These are phyloP conservation scores for Gleditsia sinensis DNA, from an alignment of 306 rosid species.

Conservation along the genomic window DNA sequence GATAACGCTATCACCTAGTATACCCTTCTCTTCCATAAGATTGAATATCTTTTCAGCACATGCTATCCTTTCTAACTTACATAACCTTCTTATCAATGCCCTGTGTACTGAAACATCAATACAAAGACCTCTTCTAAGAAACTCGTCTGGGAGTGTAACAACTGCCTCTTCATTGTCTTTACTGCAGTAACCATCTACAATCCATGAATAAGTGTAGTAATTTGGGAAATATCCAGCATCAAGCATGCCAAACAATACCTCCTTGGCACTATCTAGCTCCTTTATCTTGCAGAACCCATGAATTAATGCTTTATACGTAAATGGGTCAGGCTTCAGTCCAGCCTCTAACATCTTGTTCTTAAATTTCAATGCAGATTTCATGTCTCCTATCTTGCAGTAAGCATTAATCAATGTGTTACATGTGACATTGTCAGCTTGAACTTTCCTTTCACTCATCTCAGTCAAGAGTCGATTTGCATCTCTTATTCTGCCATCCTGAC, in stretches of 20 bases:
- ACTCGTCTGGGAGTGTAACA: constrained; percentile 61
- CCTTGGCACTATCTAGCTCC: constrained; percentile 67
- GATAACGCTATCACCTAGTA: constrained; percentile 66
- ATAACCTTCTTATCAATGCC: constrained; percentile 78
- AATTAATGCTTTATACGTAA: constrained; percentile 78
- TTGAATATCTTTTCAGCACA: constrained; percentile 60
- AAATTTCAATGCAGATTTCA: constrained; percentile 76
- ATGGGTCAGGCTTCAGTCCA: constrained; percentile 72
- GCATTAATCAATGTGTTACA: constrained; percentile 92
- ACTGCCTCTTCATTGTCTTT: constrained; percentile 60
- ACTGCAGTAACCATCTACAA: constrained; percentile 68
- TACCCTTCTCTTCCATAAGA: constrained; percentile 59
- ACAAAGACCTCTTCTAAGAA: constrained; percentile 55
- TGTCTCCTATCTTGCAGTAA: constrained; percentile 79
- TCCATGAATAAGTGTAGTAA: constrained; percentile 77
- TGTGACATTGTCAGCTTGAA: constrained; percentile 80
- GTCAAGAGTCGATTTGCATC: constrained; percentile 78
- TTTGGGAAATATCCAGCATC: constrained; percentile 67
- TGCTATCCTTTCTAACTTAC: constrained; percentile 62
- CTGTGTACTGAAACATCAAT: constrained; percentile 74
- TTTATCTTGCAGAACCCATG: constrained; percentile 72
- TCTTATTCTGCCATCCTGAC: constrained; percentile 79
- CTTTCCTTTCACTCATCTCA: constrained; percentile 77
- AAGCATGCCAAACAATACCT: constrained; percentile 66
- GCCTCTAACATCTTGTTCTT: constrained; percentile 76